These are phyloP conservation scores for Syncephalis fuscata DNA, from an alignment of 371 early-diverging fungal genomes.

Conservation along the genomic window DNA sequence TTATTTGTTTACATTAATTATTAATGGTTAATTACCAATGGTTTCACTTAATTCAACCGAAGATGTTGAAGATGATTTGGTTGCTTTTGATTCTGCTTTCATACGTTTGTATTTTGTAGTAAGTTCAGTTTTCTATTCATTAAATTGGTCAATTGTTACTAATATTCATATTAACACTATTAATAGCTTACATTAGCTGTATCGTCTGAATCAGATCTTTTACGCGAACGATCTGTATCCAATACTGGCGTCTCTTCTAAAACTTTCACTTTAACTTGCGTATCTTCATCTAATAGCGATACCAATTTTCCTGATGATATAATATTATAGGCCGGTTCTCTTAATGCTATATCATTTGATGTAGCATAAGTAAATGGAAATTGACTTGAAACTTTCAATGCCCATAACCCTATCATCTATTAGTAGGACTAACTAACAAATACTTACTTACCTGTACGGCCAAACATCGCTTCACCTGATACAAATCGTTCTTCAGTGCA, in stretches of 20 bases:
- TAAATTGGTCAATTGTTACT: no score
- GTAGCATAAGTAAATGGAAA: conserved; percentile 3
- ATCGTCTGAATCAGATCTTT: no score
- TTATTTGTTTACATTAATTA: conserved; percentile 9
- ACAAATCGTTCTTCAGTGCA: conserved; percentile 33
- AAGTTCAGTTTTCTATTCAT: no score
- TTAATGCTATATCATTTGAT: neutral
- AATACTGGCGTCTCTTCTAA: neutral
- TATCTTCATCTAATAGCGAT: neutral
- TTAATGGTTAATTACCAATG: conserved; percentile 9
- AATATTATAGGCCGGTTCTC: neutral
- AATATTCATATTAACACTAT: no score
- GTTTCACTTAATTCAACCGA: conserved; percentile 11
- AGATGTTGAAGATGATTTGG: neutral
- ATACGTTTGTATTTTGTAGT: no score
- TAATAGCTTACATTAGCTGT: no score
- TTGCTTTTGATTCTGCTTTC: conserved; percentile 6
- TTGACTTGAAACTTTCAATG: conserved; percentile 3
- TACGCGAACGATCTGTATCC: no score
- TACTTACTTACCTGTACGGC: conserved; percentile 12
- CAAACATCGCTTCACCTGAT: conserved; percentile 28
- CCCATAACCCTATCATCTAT: conserved; percentile 8
- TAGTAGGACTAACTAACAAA: no score
- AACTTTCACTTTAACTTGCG: neutral
- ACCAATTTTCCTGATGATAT: neutral